Base-by-base conservation (phyloP, 306 rosid genomes). In the Bauhinia variegata region DNA sequence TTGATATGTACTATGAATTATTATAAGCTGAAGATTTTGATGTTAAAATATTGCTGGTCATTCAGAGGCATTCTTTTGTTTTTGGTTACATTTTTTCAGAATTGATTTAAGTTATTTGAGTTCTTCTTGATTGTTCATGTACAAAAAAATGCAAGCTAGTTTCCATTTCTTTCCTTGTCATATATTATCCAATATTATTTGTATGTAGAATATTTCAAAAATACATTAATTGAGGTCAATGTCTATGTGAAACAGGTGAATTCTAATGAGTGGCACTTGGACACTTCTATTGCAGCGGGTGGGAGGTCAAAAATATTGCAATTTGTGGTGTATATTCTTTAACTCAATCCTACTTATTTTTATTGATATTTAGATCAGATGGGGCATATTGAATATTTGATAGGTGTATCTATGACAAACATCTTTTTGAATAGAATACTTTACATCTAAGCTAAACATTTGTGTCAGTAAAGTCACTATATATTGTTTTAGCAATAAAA, bases 241-340 rank as follows among this genome's bases (percentile, higher is more conserved):
- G 15, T 37, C 60, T 67, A 18, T 56, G 38, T 82, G 72, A 49
- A 53, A 68, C 82, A 93, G 99, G 97, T 93, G 57, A 93, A 90
- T 80, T 89, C 99, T 65, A 89, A 88, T 52, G 97, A 93, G 71
- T 93, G 99, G 99, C 95, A 93, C 70, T 85, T 93, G 83, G 99
- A 93, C 79, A 90, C 99, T 71, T 93, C 97, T 32, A 80, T 88
- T 80, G 96, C 96, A 64, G 96, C 97, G 28, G 85, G 96, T 44
- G 99, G 97, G 86, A 86, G 99, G 78, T 90, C 99, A 80, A 93
- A 93, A 86, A 88, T 93, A 83, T 80, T 93, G 88, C 97, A 89
- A 70, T 90, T 93, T 82, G 99, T 84, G 86, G 95, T 90, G 99
- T 93, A 93, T 81, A 75, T 75, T 77, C 87, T 82, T 80, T 75